Evolutionary conservation across 1,139 yeast species (phyloP).

Genomic region (Pichia terricola): DNA sequence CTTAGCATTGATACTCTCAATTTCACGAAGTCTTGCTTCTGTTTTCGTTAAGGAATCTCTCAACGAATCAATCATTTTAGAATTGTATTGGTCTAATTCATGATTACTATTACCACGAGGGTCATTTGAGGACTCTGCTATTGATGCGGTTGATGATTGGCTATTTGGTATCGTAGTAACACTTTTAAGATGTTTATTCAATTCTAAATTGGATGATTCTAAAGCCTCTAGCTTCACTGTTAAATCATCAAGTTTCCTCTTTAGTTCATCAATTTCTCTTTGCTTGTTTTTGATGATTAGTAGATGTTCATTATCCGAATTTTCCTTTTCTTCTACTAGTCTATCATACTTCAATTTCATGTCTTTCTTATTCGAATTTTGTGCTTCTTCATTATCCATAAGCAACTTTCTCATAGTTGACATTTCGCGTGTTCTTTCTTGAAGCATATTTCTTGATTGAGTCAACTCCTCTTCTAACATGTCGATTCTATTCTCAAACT

Average conservation of each 20-base stretch:
- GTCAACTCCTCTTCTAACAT: constrained; percentile 70
- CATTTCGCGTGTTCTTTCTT: constrained; percentile 74
- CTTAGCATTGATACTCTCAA: constrained; percentile 44
- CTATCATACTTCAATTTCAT: constrained; percentile 33
- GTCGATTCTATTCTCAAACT: constrained; percentile 50
- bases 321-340: constrained; percentile 49
- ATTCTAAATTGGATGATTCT: constrained; percentile 2
- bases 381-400: constrained; percentile 50
- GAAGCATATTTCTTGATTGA: constrained; percentile 63
- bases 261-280: constrained; percentile 40
- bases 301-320: constrained; percentile 47
- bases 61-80: constrained; percentile 37
- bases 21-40: constrained; percentile 42
- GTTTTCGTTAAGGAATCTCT: constrained; percentile 44
- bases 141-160: not conserved
- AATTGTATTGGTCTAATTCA: constrained; percentile 9
- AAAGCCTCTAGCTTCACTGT: constrained; percentile 11
- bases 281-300: constrained; percentile 40
- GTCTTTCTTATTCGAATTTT: constrained; percentile 39
- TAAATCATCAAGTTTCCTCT: constrained; percentile 31
- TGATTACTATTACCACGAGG: not conserved
- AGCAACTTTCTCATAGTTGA: constrained; percentile 61
- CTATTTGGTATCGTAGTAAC: not conserved
- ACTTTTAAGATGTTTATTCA: constrained; percentile 3
- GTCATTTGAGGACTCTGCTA: not conserved